Base-by-base conservation (phyloP, 176 grass and related monocot genomes). In the Hordeum marinum region DNA sequence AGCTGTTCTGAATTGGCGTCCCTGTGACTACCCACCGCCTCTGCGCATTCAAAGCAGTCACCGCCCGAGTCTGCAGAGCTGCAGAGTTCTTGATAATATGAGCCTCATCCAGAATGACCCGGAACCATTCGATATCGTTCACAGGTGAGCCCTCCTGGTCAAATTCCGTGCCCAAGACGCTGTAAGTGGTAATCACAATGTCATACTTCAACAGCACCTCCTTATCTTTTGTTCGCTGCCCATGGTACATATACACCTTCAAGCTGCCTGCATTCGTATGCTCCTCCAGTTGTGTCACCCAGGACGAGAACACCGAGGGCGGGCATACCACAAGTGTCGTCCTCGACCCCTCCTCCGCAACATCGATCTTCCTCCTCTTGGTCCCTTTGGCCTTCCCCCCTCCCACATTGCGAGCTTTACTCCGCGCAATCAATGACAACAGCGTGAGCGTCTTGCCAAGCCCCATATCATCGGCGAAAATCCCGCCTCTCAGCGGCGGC, bases 401-500 rank as follows among this genome's bases (percentile, higher is more conserved):
- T 42, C 39, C 58, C 46, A 60, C 82, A 83, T 82, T 77, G n/a
- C 40, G 39, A 80, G 11, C 88, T 83, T 86, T 90, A 57, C 76
- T 90, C 26, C 63, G 78, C 7, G 85, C 93, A 45, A 98, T 92
- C 66, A 98, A 79, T 18, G 93, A 89, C 58, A 98, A 68, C 9
- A 98, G 85, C 3, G 93, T 98, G 4, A 98, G 93, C 1, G 96
- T 98, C 88, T 95, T 98, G 12, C 96, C 96, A 57, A 98, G 87
- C 52, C 96, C 96, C 96, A 98, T 98, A 74, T 98, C 93, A 79
- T 98, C 96, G 0, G 96, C 96, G 25, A 98, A 95, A 72, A 98
- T 95, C 52, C 96, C 96, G 5, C 93, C 96, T 79, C 80, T 90
- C 18, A 98, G 45, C 3, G 91, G 87, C 18, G 78, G 69, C 0